Evolutionary conservation across 2,329 filamentous ascomycete species (phyloP), one percentile per base, ranked within the genome.

Genomic region (Neopestalotiopsis sp.): DNA sequence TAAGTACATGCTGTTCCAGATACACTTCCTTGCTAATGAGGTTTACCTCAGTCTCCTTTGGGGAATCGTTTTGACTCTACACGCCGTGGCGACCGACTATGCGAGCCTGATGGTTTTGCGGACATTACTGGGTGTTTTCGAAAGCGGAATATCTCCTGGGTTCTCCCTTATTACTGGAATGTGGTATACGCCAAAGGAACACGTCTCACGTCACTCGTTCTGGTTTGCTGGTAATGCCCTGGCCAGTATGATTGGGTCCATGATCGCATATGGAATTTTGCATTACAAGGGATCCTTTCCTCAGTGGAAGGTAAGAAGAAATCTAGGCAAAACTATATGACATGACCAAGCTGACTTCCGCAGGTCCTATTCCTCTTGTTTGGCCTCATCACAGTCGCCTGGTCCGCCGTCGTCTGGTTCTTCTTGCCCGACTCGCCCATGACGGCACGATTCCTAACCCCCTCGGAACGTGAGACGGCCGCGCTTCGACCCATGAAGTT

Each of bases 181-280:
- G 4, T 88, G 85, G 85, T 89, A 88, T 71, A 87, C 85, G 0
- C 84, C 86, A 40, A 84, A 87, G 66, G 86, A 88, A 74, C 86
- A 87, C 70, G 86, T 87, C 1, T 78, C 79, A 2, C 80, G 87
- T 4, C 86, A 86, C 0, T 86, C 86, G 3, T 81, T 88, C 28
- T 89, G 87, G 87, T 89, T 88, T 68, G 79, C 84, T 0, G 85
- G 85, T 3, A 86, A 87, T 70, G 81, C 83, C 1, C 78, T 84
- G 14, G 85, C 84, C 6, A 84, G 84, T 7, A 75, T 87, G 69
- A 68, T 83, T 1, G 83, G 85, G 1, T 86, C 83, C 40, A 76
- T 88, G 3, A 76, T 88, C 5, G 86, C 87, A 2, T 90, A 87
- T 69, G 57, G 57, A 10, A 61, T 61, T 3, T 28, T 61, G 7